Conservation (phyloP, 192 early-diverging fungal species). For the Coemansia sp. region DNA sequence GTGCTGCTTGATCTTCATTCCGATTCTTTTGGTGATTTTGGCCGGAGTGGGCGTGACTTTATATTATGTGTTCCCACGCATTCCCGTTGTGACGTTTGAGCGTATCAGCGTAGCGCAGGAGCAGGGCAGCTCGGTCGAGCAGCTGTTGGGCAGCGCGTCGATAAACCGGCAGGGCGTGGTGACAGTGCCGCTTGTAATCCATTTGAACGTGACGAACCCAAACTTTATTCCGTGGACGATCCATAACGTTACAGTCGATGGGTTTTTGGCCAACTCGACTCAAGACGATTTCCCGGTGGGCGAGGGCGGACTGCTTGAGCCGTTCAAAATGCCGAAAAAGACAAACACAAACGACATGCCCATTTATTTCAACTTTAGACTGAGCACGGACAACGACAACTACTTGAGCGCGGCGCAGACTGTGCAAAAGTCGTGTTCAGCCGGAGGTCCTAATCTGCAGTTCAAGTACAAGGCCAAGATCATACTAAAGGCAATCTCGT, state of each 20-base stretch:
- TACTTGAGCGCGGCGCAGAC: slow-evolving; percentile 37
- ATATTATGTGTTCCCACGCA: slow-evolving; percentile 56
- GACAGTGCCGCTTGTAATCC: slow-evolving; percentile 53
- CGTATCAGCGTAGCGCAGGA: slow-evolving; percentile 25
- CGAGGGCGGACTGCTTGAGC: slow-evolving; percentile 33
- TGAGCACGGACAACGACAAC: slow-evolving; percentile 40
- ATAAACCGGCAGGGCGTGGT: slow-evolving; percentile 53
- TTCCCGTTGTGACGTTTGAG: slow-evolving; percentile 40
- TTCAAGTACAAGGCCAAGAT: slow-evolving; percentile 55
- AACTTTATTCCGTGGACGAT: slow-evolving; percentile 59
- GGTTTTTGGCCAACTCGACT: slow-evolving; percentile 33
- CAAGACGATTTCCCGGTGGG: slow-evolving; percentile 52
- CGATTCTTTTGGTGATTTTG: slow-evolving; percentile 41
- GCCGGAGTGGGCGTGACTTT: slow-evolving; percentile 49
- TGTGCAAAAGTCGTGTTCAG: slow-evolving; percentile 42
- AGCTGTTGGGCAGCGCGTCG: slow-evolving; percentile 25
- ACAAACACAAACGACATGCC: slow-evolving; percentile 39
- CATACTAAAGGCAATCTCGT: slow-evolving; percentile 48
- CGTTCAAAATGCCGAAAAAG: slow-evolving; percentile 52
- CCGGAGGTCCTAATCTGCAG: slow-evolving; percentile 31
- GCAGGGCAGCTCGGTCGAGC: slow-evolving; percentile 11
- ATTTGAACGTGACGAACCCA: slow-evolving; percentile 55
- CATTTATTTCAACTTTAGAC: slow-evolving; percentile 48
- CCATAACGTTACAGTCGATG: slow-evolving; percentile 55
- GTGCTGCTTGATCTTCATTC: slow-evolving; percentile 48